Base-by-base conservation (phyloP, 2,329 filamentous ascomycete species). In the Claviceps quebecensis region DNA sequence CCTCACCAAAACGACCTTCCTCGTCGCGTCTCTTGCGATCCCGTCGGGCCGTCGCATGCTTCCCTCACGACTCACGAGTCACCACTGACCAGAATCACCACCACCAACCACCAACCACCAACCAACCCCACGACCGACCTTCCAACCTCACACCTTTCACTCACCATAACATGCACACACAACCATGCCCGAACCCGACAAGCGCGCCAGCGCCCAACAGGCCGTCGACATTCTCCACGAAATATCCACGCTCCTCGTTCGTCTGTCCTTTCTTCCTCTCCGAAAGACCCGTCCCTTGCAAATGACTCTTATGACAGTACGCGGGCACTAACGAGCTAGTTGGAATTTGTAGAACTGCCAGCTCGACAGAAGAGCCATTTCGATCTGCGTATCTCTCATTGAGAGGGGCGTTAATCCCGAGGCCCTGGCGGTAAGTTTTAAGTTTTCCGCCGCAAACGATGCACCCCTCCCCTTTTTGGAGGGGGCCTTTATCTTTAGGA, bases 321-420 rank as follows among this genome's bases (percentile, higher is more conserved):
- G 23, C 23, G 23, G 23, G 5, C 4, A 26, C 23, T 26, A 26
- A 26, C 23, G 23, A 26, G 23, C 23, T 5, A 26, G 23, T 16
- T 17, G 38, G 16, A 44, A 54, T 56, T 34, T 13, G 1, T 39
- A 97, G 91, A 96, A 97, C 70, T 95, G 91, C 55, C 81, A 95
- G 57, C 81, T 98, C 45, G 90, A 96, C 67, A 83, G 91, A 36
- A 84, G 89, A 50, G 89, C 90, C 19, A 75, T 98, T 17, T 95
- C 90, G 3, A 87, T 96, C 56, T 98, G 93, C 68, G 91, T 97
- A 54, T 95, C 89, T 50, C 78, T 98, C 67, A 94, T 98, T 59
- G 93, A 98, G 69, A 95, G 95, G 63, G 93, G 93, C 14, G 88
- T 97, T 34, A 95, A 95, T 63, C 93, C 93, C 0, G 91, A 97